phyloP scores from a whole-genome alignment of 805 yeast species.

The Millerozyma miso region DNA sequence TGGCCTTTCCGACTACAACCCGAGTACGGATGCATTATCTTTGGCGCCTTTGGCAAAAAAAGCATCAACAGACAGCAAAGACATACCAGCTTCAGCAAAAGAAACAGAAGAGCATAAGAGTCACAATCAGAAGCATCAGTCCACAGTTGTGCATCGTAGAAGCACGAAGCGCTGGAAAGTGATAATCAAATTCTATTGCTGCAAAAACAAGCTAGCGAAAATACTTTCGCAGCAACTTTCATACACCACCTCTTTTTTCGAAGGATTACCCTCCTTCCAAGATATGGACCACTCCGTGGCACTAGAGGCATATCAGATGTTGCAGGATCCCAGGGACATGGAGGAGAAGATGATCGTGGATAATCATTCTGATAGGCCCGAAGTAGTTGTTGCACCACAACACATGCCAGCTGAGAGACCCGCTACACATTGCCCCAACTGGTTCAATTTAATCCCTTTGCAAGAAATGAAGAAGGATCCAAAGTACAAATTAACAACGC shows the following conservation, averaged over 20 bases:
- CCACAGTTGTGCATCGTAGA: not conserved
- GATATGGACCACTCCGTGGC: not conserved
- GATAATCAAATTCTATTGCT: not conserved
- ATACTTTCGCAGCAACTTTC: not conserved
- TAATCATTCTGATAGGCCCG: not conserved
- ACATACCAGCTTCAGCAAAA: not conserved
- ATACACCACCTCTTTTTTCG: not conserved
- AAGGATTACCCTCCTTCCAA: not conserved
- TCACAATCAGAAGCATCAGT: not conserved
- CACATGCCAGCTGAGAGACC: not conserved
- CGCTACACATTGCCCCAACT: not conserved
- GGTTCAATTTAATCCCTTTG: constrained; percentile 8
- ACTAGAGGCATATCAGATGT: not conserved
- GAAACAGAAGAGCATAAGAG: not conserved
- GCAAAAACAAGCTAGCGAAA: not conserved
- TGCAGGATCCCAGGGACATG: not conserved
- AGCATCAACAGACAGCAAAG: not conserved
- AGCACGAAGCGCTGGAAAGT: not conserved
- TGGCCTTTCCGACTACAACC: not conserved
- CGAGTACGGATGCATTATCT: not conserved
- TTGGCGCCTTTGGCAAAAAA: not conserved
- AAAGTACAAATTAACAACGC: constrained; percentile 5
- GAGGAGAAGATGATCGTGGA: not conserved
- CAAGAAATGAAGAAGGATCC: constrained; percentile 7
- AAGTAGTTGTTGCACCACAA: not conserved